Evolutionary conservation across 202 grass and related monocot genomes (phyloP).

Genomic region (Schoenoplectus triqueter): DNA sequence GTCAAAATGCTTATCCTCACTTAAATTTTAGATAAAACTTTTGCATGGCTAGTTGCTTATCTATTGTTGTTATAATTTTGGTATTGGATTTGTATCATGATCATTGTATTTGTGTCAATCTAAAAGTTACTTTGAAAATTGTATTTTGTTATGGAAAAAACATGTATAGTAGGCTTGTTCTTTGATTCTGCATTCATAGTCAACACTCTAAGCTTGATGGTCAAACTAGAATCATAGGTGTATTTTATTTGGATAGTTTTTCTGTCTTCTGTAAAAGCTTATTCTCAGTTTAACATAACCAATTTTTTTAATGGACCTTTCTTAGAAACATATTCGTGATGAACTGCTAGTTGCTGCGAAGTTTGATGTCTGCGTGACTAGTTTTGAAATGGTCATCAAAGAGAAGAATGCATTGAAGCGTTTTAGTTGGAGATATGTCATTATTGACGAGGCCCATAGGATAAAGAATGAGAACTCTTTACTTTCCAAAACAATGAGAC

Average conservation of each 20-base stretch:
- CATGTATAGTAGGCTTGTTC: background rate
- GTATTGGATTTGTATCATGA: background rate
- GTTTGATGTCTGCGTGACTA: slow-evolving; percentile 76
- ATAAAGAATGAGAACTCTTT: slow-evolving; percentile 81
- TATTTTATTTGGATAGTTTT: background rate
- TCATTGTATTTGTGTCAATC: background rate
- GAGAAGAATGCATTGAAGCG: slow-evolving; percentile 73
- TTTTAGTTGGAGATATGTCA: slow-evolving; percentile 80
- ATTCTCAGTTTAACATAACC: background rate
- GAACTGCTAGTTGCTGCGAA: slow-evolving; percentile 69
- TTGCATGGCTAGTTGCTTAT: slow-evolving; percentile 11
- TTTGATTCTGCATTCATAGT: background rate
- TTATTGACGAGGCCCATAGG: slow-evolving; percentile 83
- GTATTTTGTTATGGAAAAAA: slow-evolving; percentile 11
- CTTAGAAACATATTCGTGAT: slow-evolving; percentile 68
- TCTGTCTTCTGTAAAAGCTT: background rate
- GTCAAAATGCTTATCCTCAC: slow-evolving; percentile 23
- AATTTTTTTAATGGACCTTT: slow-evolving; percentile 3
- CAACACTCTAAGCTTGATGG: background rate
- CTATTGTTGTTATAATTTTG: background rate
- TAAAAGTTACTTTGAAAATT: background rate
- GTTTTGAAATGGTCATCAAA: slow-evolving; percentile 89
- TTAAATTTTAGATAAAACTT: background rate
- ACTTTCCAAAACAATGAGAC: slow-evolving; percentile 87
- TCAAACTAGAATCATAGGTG: background rate